Conservation (phyloP, 176 grass and related monocot genomes). For the barley (Hordeum vulgare) region MorexV3_pseudomolecules_assembly NC_058518.1:100552005-100552504, state of each 20-base stretch:
- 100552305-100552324: constrained; percentile 87
- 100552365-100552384: constrained; percentile 84
- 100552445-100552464: constrained; percentile 48
- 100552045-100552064: constrained; percentile 79
- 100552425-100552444: constrained; percentile 78
- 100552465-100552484: constrained; percentile 22
- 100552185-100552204: background rate
- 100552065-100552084: constrained; percentile 70
- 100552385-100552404: constrained; percentile 86
- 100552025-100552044: constrained; percentile 51
- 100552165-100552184: background rate
- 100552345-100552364: constrained; percentile 69
- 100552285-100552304: constrained; percentile 85
- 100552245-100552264: background rate
- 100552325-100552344: constrained; percentile 85
- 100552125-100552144: constrained; percentile 74
- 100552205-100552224: background rate
- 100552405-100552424: constrained; percentile 87
- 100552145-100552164: constrained; percentile 81
- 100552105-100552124: constrained; percentile 65
- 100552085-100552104: constrained; percentile 77
- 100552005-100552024: background rate
- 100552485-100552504: constrained; percentile 69
- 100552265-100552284: constrained; percentile 63
- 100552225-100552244: background rate